Conservation (phyloP, 805 yeast species). For the Metschnikowia peoriensis region DNA sequence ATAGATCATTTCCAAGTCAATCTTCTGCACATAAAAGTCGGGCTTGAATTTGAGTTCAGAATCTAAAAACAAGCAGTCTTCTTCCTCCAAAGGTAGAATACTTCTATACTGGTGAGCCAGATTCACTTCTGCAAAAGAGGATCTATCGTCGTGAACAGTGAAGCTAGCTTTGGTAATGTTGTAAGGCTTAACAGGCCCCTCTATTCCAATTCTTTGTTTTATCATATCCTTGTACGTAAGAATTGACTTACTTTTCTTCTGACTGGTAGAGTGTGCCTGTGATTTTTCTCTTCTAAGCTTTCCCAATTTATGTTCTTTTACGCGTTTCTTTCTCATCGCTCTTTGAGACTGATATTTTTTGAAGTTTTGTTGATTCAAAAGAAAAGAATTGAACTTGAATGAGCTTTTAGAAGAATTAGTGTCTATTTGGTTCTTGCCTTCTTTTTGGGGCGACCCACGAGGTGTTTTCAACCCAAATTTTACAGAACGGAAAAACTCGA, state of each 20-base stretch:
- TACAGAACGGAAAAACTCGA: slow-evolving; percentile 2
- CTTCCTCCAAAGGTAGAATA: not conserved
- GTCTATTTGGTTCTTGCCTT: not conserved
- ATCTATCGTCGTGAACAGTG: not conserved
- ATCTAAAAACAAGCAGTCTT: not conserved
- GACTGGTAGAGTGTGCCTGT: not conserved
- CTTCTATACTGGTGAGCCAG: slow-evolving; percentile 2
- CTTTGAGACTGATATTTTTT: slow-evolving; percentile 1
- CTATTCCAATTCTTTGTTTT: slow-evolving; percentile 2
- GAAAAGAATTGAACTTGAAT: slow-evolving; percentile 1
- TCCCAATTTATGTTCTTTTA: not conserved
- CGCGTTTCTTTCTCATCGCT: not conserved
- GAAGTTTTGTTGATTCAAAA: not conserved
- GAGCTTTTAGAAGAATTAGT: not conserved
- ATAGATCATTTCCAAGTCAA: not conserved
- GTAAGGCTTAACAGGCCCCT: slow-evolving; percentile 5
- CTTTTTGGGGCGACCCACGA: not conserved
- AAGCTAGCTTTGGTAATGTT: not conserved
- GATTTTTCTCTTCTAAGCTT: not conserved
- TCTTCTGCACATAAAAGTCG: not conserved
- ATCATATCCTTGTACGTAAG: slow-evolving; percentile 7
- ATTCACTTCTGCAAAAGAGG: not conserved
- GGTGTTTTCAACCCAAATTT: slow-evolving; percentile 7
- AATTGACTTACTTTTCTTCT: not conserved
- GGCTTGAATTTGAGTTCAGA: not conserved